A percentile compares a stretch with the other conserved stretches of the same genome.
Conservation (phyloP, 2,329 filamentous ascomycete species). For the Colletotrichum siamense region DNA sequence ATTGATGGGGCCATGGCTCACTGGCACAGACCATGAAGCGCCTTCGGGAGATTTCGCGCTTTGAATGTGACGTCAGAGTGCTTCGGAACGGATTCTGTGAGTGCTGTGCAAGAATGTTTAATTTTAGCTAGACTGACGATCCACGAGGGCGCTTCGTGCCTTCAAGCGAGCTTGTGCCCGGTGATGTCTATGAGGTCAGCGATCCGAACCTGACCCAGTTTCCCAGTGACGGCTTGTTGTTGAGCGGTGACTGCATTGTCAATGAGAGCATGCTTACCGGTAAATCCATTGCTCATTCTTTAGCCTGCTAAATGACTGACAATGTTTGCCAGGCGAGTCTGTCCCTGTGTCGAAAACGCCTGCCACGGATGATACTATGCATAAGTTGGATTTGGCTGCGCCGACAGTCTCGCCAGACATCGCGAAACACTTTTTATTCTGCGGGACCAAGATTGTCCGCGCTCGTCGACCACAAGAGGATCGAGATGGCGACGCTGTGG, state of each 20-base stretch:
- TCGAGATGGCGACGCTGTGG: constrained; percentile 85
- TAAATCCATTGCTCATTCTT: constrained; percentile 19
- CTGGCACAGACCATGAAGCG: constrained; percentile 78
- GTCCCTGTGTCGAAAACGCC: constrained; percentile 95
- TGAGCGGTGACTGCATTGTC: constrained; percentile 96
- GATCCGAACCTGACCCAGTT: constrained; percentile 89
- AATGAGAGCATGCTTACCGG: constrained; percentile 98
- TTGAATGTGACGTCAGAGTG: constrained; percentile 94
- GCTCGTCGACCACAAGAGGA: constrained; percentile 87
- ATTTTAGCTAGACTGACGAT: background rate
- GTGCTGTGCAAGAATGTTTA: constrained; percentile 29
- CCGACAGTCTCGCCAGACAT: constrained; percentile 83
- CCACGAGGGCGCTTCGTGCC: constrained; percentile 74
- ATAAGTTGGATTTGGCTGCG: constrained; percentile 76
- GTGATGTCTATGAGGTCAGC: constrained; percentile 95
- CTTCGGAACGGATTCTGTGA: constrained; percentile 92
- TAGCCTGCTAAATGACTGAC: background rate
- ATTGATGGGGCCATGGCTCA: background rate
- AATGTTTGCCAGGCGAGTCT: constrained; percentile 71
- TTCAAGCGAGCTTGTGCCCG: constrained; percentile 89
- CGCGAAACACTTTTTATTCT: constrained; percentile 90
- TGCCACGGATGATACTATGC: constrained; percentile 80
- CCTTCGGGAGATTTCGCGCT: constrained; percentile 87
- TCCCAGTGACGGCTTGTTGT: constrained; percentile 88
- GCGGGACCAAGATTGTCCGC: constrained; percentile 93